phyloP scores from a whole-genome alignment of 2,329 filamentous ascomycete species.

The Hymenoscyphus salicellus region DNA sequence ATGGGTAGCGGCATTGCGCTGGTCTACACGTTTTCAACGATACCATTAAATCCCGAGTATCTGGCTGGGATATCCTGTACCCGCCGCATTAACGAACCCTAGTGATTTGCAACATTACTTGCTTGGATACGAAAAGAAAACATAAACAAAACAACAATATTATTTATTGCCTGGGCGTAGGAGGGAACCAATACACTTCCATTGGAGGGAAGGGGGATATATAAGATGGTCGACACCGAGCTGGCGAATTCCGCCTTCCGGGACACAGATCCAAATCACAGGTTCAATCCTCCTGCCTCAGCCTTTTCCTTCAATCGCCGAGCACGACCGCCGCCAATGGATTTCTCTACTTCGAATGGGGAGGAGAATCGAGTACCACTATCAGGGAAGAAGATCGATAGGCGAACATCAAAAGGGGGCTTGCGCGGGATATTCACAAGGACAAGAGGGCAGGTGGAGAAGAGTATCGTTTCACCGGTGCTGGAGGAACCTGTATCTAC shows the following conservation, averaged over 20 bases:
- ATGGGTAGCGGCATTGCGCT: not conserved
- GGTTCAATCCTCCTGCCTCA: constrained; percentile 20
- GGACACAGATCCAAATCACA: constrained; percentile 14
- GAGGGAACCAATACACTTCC: not conserved
- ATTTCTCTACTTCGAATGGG: constrained; percentile 16
- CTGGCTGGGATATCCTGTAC: not conserved
- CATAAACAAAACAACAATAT: constrained; percentile 1
- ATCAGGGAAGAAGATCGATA: constrained; percentile 24
- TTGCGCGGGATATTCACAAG: constrained; percentile 33
- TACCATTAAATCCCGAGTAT: not conserved
- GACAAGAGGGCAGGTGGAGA: constrained; percentile 26
- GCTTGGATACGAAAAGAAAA: not conserved
- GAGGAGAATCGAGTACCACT: constrained; percentile 24
- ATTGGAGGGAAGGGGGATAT: not conserved
- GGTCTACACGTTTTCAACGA: not conserved
- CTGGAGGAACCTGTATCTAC: constrained; percentile 16
- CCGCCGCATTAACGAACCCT: not conserved
- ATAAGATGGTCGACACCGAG: constrained; percentile 3
- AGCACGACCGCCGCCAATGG: constrained; percentile 28
- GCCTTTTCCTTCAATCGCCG: constrained; percentile 23
- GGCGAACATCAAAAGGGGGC: constrained; percentile 30
- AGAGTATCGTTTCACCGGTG: constrained; percentile 20
- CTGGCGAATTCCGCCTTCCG: constrained; percentile 4
- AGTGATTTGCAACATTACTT: not conserved
- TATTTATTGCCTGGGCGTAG: not conserved